phyloP scores from a whole-genome alignment of 2,329 filamentous ascomycete species.

The Nigrograna mackinnonii region DNA sequence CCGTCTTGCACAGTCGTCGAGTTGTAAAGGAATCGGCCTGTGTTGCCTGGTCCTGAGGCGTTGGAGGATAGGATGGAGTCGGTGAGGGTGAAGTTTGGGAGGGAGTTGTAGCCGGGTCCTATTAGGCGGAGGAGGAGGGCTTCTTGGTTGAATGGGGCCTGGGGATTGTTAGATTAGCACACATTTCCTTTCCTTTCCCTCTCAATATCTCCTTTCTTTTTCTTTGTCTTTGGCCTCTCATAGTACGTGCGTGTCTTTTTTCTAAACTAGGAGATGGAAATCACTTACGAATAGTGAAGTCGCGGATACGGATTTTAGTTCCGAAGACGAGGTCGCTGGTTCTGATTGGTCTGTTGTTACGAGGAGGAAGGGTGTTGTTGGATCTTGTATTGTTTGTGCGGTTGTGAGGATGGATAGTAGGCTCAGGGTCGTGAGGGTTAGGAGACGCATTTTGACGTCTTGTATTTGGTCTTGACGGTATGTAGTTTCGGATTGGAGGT shows the following conservation, averaged over 20 bases:
- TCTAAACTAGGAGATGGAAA: neutral
- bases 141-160: conserved; percentile 37
- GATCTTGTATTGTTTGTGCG: conserved; percentile 14
- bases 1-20: conserved; percentile 28
- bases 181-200: no score
- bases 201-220: no score
- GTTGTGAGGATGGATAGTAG: conserved; percentile 14
- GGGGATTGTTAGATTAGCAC: conserved; percentile 1
- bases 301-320: conserved; percentile 39
- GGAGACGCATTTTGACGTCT: neutral
- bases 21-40: conserved; percentile 32
- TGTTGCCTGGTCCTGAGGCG: conserved; percentile 28
- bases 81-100: conserved; percentile 43
- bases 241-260: neutral
- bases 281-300: conserved; percentile 39
- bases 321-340: conserved; percentile 26
- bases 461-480: neutral
- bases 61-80: conserved; percentile 35
- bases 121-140: conserved; percentile 43
- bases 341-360: conserved; percentile 40
- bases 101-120: conserved; percentile 40
- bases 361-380: conserved; percentile 35
- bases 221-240: neutral
- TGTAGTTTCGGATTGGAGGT: neutral
- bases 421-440: conserved; percentile 8